phyloP scores from a whole-genome alignment of 495 filamentous ascomycete genomes.

The Penicillium dipodomyicola region DNA sequence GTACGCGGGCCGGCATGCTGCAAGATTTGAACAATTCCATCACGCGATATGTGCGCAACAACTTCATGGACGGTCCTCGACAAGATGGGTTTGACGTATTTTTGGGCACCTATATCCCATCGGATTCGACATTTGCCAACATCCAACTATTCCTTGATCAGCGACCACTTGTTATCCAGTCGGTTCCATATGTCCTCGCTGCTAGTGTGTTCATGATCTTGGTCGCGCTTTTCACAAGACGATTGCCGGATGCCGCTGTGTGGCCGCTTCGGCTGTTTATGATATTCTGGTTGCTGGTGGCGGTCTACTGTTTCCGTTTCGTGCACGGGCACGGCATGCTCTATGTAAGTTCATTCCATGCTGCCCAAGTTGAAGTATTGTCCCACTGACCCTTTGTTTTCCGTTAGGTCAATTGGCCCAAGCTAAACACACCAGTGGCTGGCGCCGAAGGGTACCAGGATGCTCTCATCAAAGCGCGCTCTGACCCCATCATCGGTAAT shows the following conservation, averaged over 20 bases:
- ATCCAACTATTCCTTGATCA: slow-evolving; percentile 76
- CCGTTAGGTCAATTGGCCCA: slow-evolving; percentile 89
- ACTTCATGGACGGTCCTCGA: slow-evolving; percentile 86
- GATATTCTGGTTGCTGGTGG: slow-evolving; percentile 68
- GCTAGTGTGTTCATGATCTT: slow-evolving; percentile 83
- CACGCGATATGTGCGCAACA: slow-evolving; percentile 82
- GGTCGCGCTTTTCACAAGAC: slow-evolving; percentile 71
- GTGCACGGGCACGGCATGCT: slow-evolving; percentile 81
- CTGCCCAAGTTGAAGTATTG: neutral
- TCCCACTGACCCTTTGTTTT: neutral
- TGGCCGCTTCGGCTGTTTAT: slow-evolving; percentile 79
- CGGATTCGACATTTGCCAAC: slow-evolving; percentile 59
- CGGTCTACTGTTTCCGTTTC: slow-evolving; percentile 68
- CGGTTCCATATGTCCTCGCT: slow-evolving; percentile 83
- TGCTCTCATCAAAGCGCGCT: slow-evolving; percentile 68
- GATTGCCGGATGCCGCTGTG: slow-evolving; percentile 61
- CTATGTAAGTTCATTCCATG: slow-evolving; percentile 68
- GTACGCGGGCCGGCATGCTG: slow-evolving; percentile 76
- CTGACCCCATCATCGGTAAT: slow-evolving; percentile 72
- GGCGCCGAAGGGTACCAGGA: slow-evolving; percentile 88
- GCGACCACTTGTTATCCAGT: slow-evolving; percentile 81
- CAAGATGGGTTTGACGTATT: slow-evolving; percentile 97
- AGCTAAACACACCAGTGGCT: slow-evolving; percentile 80
- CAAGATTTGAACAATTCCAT: slow-evolving; percentile 81
- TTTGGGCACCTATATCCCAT: slow-evolving; percentile 77